Percentiles rank a stretch among this genome's conserved stretches.
Evolutionary conservation across 768 basidiomycete species (phyloP).

Genomic region (Psilocybe tampanensis): DNA sequence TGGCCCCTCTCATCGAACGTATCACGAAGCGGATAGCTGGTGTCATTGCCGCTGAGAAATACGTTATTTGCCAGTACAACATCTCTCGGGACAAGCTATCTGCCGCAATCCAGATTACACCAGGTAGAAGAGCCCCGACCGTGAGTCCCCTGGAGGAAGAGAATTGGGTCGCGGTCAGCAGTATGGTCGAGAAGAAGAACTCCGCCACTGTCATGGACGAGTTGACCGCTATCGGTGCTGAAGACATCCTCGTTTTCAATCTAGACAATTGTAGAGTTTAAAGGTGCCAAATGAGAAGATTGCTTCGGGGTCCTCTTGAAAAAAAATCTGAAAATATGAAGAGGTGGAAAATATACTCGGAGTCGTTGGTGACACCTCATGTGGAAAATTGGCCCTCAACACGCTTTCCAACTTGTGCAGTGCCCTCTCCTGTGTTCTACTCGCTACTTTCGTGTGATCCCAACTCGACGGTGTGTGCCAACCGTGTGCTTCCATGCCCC

Average conservation of each 20-base stretch:
- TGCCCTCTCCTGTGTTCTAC: not conserved
- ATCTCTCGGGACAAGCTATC: constrained; percentile 65
- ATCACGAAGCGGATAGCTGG: constrained; percentile 90
- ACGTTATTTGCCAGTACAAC: constrained; percentile 93
- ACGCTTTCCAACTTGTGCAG: not conserved
- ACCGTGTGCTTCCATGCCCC: not conserved
- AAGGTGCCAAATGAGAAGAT: constrained; percentile 11
- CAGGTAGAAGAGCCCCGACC: constrained; percentile 88
- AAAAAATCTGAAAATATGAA: not conserved
- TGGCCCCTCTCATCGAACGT: constrained; percentile 69
- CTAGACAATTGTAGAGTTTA: constrained; percentile 94
- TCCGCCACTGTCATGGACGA: constrained; percentile 88
- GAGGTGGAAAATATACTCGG: not conserved
- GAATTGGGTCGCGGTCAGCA: constrained; percentile 90
- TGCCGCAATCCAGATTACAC: constrained; percentile 72
- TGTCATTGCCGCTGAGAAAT: constrained; percentile 84
- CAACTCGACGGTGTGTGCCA: not conserved
- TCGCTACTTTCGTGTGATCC: not conserved
- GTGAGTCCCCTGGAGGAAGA: constrained; percentile 81
- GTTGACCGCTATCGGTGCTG: constrained; percentile 79
- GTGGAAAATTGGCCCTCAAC: not conserved
- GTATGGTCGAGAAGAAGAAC: constrained; percentile 87
- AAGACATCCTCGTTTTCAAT: constrained; percentile 88
- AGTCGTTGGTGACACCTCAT: not conserved
- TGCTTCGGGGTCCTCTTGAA: constrained; percentile 2